Evolutionary conservation across 176 grass and related monocot species (phyloP).

Genomic region (Carex parvula): DNA sequence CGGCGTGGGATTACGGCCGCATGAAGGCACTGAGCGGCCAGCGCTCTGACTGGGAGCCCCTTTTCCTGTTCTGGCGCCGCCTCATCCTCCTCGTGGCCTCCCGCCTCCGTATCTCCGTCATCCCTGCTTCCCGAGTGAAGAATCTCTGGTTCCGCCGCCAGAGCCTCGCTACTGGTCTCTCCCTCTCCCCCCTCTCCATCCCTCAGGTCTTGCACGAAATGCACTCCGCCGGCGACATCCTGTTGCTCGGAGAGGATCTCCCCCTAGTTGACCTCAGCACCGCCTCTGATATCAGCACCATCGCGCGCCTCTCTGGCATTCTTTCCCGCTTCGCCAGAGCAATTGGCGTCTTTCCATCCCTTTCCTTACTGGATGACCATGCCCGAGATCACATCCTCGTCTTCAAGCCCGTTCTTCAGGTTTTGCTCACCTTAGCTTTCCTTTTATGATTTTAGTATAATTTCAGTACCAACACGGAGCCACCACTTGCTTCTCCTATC

Average conservation of each 20-base stretch:
- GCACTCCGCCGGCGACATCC: neutral
- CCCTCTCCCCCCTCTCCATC: neutral
- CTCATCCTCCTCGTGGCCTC: neutral
- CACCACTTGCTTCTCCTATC: neutral
- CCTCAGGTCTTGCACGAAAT: neutral
- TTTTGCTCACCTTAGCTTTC: neutral
- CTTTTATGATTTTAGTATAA: neutral
- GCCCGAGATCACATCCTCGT: neutral
- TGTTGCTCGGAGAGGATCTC: neutral
- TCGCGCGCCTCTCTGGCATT: neutral
- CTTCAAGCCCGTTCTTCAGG: neutral
- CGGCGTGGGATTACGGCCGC: neutral
- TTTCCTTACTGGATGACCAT: neutral
- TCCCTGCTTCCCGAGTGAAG: constrained; percentile 2
- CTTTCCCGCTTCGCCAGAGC: neutral
- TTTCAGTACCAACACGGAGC: neutral
- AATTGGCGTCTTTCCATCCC: neutral
- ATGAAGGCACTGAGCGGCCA: constrained; percentile 26
- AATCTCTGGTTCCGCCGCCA: neutral
- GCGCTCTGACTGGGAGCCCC: constrained; percentile 20
- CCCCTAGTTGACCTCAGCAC: neutral
- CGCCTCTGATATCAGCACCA: neutral
- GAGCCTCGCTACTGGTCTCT: neutral
- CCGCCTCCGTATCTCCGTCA: neutral
- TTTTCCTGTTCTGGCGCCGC: constrained; percentile 21